These are phyloP conservation scores for Halophytophthora batemanensis DNA, from an alignment of 352 stramenopile genomes.

Conservation along the genomic window DNA sequence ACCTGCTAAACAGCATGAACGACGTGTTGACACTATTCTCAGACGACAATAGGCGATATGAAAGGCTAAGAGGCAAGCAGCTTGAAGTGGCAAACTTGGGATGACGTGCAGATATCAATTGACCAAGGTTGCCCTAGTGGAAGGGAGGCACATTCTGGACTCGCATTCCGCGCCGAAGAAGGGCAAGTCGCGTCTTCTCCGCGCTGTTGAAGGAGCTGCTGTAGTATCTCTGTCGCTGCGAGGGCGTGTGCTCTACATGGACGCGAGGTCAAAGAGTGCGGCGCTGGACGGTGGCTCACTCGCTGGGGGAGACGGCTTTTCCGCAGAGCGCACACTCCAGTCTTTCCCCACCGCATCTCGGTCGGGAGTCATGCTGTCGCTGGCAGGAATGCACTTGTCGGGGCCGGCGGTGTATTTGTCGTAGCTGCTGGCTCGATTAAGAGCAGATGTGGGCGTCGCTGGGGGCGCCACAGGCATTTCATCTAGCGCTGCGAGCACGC, in stretches of 20 bases:
- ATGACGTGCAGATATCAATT: slow-evolving; percentile 3
- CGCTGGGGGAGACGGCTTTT: slow-evolving; percentile 9
- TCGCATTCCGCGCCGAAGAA: background rate
- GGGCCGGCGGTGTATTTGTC: slow-evolving; percentile 19
- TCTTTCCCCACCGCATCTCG: slow-evolving; percentile 5
- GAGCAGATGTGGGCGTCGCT: slow-evolving; percentile 4
- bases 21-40: background rate
- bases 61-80: too few relatives aligned
- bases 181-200: too few relatives aligned
- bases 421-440: slow-evolving; percentile 2
- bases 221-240: too few relatives aligned
- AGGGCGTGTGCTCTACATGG: slow-evolving; percentile 2
- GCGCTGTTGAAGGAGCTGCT: too few relatives aligned
- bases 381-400: too few relatives aligned
- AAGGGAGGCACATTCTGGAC: background rate
- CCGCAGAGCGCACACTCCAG: slow-evolving; percentile 8
- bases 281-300: background rate
- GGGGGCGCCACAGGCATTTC: slow-evolving; percentile 19
- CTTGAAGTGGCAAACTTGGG: slow-evolving; percentile 2
- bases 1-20: slow-evolving; percentile 3
- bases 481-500: slow-evolving; percentile 52
- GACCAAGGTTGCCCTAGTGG: too few relatives aligned
- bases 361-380: background rate
- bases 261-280: slow-evolving; percentile 1
- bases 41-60: slow-evolving; percentile 2